These are phyloP conservation scores for Kitagawia praeruptora DNA, from an alignment of 129 eudicot species.

Conservation along the genomic window DNA sequence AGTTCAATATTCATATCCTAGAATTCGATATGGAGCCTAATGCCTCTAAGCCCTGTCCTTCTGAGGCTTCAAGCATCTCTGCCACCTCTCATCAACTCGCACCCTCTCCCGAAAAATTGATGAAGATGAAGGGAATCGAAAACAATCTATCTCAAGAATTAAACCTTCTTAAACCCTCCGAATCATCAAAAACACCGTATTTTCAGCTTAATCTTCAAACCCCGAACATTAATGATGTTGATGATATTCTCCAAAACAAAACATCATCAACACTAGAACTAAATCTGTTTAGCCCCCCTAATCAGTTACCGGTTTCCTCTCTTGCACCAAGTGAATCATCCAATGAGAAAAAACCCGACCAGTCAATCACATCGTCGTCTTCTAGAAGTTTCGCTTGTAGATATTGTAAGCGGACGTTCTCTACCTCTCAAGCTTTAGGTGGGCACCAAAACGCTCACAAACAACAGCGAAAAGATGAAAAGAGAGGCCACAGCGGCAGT, in stretches of 20 bases:
- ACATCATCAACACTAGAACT: conserved; percentile 26
- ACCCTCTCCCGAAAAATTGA: conserved; percentile 12
- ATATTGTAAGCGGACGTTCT: conserved; percentile 52
- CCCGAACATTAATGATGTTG: conserved; percentile 12
- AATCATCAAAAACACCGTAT: conserved; percentile 10
- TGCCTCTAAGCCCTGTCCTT: conserved; percentile 28
- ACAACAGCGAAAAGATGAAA: conserved; percentile 52
- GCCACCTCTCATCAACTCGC: conserved; percentile 20
- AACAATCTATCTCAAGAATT: background rate
- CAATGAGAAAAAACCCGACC: conserved; percentile 23
- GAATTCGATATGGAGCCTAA: background rate
- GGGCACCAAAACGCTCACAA: conserved; percentile 82
- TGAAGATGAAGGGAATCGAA: conserved; percentile 7
- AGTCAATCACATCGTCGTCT: background rate
- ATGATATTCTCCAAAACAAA: conserved; percentile 9
- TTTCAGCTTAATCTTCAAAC: conserved; percentile 33
- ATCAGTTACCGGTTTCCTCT: conserved; percentile 22
- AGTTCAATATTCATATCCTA: background rate
- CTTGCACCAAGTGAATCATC: conserved; percentile 31
- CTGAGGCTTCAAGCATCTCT: conserved; percentile 56
- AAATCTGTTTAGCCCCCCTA: conserved; percentile 30
- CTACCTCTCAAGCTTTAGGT: conserved; percentile 71
- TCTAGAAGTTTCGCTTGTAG: conserved; percentile 50
- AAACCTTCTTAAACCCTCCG: conserved; percentile 4
- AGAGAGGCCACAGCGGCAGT: conserved; percentile 30